Conservation (phyloP, 139 green algal species). For the Chlamydomonas applanata region DNA sequence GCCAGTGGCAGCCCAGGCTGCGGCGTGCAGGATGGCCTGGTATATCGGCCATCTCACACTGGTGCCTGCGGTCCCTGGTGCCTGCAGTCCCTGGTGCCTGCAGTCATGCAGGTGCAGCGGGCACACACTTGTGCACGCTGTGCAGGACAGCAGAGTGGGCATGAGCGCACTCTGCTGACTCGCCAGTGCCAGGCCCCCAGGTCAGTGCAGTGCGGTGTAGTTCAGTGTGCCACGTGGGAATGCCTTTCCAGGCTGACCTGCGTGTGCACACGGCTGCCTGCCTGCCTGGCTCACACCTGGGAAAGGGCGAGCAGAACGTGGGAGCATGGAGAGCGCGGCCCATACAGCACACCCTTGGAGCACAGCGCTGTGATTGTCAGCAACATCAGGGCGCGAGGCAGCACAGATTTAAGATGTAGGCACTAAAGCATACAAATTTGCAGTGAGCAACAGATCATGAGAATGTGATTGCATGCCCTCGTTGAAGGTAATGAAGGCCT, state of each 20-base stretch:
- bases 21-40: neutral
- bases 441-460: no score
- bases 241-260: neutral
- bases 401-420: slow-evolving; percentile 13
- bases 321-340: no score
- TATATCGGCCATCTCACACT: neutral
- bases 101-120: neutral
- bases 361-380: no score
- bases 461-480: no score
- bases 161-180: neutral
- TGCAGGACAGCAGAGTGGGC: neutral
- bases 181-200: neutral
- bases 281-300: neutral
- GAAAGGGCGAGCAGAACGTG: no score
- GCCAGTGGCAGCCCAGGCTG: no score
- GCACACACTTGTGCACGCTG: neutral
- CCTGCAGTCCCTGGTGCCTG: no score
- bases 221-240: no score
- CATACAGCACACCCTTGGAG: no score
- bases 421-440: no score
- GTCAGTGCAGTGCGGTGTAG: neutral
- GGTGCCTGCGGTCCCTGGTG: neutral
- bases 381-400: no score
- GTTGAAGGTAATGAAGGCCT: no score
- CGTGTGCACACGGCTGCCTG: neutral